phyloP scores from a whole-genome alignment of 1,284 basidiomycete species.

The Leccinum idahoense region DNA sequence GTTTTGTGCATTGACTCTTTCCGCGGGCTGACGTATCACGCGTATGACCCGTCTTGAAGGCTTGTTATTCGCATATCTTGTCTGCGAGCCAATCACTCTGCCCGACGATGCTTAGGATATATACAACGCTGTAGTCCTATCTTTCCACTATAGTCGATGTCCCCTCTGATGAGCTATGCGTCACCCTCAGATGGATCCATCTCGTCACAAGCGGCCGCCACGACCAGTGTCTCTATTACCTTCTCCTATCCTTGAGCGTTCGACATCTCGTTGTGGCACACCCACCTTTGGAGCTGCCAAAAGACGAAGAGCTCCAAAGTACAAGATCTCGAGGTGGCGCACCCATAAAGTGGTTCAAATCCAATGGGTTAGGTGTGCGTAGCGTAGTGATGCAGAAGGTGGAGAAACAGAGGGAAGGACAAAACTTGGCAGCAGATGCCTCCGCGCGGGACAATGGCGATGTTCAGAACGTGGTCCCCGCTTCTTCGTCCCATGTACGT shows the following conservation, averaged over 20 bases:
- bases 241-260: constrained; percentile 21
- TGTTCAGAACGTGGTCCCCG: background rate
- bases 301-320: constrained; percentile 24
- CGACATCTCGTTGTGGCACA: constrained; percentile 46
- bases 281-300: constrained; percentile 46
- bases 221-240: constrained; percentile 7
- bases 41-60: constrained; percentile 55
- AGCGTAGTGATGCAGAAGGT: constrained; percentile 19
- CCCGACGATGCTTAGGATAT: constrained; percentile 32
- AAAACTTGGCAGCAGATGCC: constrained; percentile 1
- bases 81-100: constrained; percentile 54
- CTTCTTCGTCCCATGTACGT: constrained; percentile 19
- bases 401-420: constrained; percentile 21
- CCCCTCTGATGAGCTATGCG: constrained; percentile 18
- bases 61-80: constrained; percentile 61
- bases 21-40: constrained; percentile 64
- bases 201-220: constrained; percentile 9
- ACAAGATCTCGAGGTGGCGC: constrained; percentile 10
- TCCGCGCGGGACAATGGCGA: constrained; percentile 7
- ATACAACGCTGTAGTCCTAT: constrained; percentile 18
- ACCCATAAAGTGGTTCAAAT: constrained; percentile 28
- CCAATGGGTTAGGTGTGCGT: constrained; percentile 28
- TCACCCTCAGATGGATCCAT: constrained; percentile 19
- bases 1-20: constrained; percentile 48
- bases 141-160: constrained; percentile 17